A percentile compares a stretch with the other conserved stretches of the same genome.
Conservation (phyloP, 73 alveolate genomes). For the Effrenium voratum region DNA sequence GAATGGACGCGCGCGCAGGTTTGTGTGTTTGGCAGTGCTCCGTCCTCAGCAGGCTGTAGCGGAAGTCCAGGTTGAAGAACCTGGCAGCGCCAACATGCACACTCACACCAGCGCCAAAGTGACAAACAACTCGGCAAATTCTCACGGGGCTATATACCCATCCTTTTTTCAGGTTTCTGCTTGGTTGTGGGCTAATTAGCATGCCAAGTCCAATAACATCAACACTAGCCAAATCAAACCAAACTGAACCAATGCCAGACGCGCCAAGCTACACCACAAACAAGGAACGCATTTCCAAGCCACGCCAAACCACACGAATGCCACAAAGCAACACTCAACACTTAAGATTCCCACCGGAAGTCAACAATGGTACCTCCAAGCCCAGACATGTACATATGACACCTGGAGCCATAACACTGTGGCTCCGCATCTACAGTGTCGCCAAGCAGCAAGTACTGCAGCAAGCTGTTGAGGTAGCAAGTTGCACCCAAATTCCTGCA, state of each 20-base stretch:
- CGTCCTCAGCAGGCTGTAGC: slow-evolving; percentile 65
- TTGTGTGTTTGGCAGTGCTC: background rate
- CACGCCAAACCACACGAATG: too few relatives aligned
- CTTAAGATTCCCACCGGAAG: background rate
- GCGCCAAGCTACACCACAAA: too few relatives aligned
- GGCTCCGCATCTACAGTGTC: background rate
- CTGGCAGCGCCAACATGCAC: background rate
- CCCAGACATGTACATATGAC: background rate
- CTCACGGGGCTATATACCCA: too few relatives aligned
- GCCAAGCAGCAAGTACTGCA: slow-evolving; percentile 69
- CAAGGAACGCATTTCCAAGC: too few relatives aligned
- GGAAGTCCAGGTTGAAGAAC: slow-evolving; percentile 92
- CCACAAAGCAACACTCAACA: background rate
- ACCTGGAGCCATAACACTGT: too few relatives aligned
- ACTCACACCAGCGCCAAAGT: background rate
- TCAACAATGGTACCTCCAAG: background rate
- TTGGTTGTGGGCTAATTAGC: too few relatives aligned
- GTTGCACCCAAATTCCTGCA: slow-evolving; percentile 90
- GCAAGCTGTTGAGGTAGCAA: slow-evolving; percentile 89
- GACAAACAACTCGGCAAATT: too few relatives aligned
- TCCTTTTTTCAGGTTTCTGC: too few relatives aligned
- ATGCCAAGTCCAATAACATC: too few relatives aligned
- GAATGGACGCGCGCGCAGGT: too few relatives aligned
- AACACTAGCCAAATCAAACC: too few relatives aligned
- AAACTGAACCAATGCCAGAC: too few relatives aligned